Percentiles rank a stretch among this genome's conserved stretches.
phyloP scores from a whole-genome alignment of 2,329 filamentous ascomycete genomes.

The Ceratocystis ficicola region DNA sequence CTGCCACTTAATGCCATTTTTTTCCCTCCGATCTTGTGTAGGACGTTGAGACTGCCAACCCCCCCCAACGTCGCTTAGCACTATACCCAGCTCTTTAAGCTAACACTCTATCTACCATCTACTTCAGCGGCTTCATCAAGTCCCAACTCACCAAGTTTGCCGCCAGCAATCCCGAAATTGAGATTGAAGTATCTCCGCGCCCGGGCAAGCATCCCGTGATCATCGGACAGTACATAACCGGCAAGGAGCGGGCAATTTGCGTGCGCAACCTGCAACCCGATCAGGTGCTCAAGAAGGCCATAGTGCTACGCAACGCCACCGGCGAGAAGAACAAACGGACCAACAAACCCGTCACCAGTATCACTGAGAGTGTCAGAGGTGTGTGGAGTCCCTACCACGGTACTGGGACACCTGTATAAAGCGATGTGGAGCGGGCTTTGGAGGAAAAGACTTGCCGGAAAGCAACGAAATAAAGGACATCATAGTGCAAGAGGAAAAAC shows the following conservation, averaged over 20 bases:
- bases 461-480: not conserved
- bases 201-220: slow-evolving; percentile 84
- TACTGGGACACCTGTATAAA: slow-evolving; percentile 42
- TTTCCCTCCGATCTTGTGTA: not conserved
- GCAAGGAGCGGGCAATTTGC: slow-evolving; percentile 71
- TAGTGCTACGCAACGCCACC: slow-evolving; percentile 59
- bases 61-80: not conserved
- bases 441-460: not conserved
- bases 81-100: slow-evolving; percentile 9
- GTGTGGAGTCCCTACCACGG: slow-evolving; percentile 61
- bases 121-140: slow-evolving; percentile 65
- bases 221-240: slow-evolving; percentile 85
- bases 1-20: not conserved
- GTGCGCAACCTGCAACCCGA: slow-evolving; percentile 73
- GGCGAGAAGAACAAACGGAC: slow-evolving; percentile 58
- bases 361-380: slow-evolving; percentile 54
- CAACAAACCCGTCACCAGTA: slow-evolving; percentile 52
- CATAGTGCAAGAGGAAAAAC: not conserved
- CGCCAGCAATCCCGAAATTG: slow-evolving; percentile 68
- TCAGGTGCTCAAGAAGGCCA: slow-evolving; percentile 69
- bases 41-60: not conserved
- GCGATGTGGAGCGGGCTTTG: not conserved
- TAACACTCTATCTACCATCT: slow-evolving; percentile 25
- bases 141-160: slow-evolving; percentile 66
- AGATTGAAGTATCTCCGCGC: slow-evolving; percentile 81